Evolutionary conservation across 352 stramenopile genomes (phyloP), one percentile per base, ranked within the genome.

Genomic region (Globisporangium lucens): DNA sequence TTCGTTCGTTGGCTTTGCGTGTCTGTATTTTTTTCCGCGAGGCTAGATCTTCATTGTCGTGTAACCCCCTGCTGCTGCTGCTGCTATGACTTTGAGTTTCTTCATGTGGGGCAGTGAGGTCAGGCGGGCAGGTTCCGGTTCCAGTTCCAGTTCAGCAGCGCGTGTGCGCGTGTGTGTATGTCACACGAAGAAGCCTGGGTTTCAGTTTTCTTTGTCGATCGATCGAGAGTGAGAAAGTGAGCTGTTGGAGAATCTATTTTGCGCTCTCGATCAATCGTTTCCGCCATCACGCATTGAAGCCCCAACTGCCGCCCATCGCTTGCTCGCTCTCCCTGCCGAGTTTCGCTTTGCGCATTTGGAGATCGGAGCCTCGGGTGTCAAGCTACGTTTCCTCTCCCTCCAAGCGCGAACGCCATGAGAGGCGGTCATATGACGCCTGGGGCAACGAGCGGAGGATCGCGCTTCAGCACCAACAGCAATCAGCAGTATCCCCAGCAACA

Each of bases 371-470:
- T 61, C 20, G 33, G 20, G 33, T 61, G 30, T 49, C 56, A 27
- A 61, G 56, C 29, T 22, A n/a, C 55, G n/a, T 24, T 46, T 20
- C 15, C 55, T 13, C 9, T 8, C 15, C 55, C 22, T 9, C 8
- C 17, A 61, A n/a, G n/a, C 56, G 30, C 33, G 27, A 59, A 30
- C 53, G 53, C 53, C 56, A 61, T 61, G 56, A 33, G 33, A 61
- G 56, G 56, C 56, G 56, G 56, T 22, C 56, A 61, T 6, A 24
- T 30, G 30, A 30, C 56, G 56, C 33, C 56, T 27, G 56, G n/a
- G 56, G 33, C 56, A 5, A 30, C 12, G 56, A 47, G n/a, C n/a
- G 33, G n/a, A 36, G 33, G 10, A 36, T 17, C 33, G 9, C 56
- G 33, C 33, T 61, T 33, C 33, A 20, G 27, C 20, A 15, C 30